Percentiles rank a stretch among this genome's conserved stretches.
These are phyloP conservation scores for Colletotrichum camelliae DNA, from an alignment of 2,329 filamentous ascomycete genomes.

Conservation along the genomic window DNA sequence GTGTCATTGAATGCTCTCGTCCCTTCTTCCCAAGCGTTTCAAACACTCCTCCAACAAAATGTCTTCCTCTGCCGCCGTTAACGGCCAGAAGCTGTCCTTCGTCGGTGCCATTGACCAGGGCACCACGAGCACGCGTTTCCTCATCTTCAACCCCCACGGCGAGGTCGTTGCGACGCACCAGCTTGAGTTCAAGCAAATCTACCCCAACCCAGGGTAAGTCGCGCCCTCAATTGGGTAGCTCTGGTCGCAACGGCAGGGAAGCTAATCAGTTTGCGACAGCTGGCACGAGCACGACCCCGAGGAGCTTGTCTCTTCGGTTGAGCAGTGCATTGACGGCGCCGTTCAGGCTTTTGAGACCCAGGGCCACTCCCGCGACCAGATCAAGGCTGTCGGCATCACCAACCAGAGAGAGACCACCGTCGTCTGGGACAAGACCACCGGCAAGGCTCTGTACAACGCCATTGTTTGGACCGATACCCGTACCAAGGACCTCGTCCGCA, in stretches of 20 bases:
- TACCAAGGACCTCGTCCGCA: conserved; percentile 72
- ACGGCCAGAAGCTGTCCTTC: conserved; percentile 50
- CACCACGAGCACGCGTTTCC: conserved; percentile 78
- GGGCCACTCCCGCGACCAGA: conserved; percentile 71
- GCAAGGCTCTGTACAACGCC: conserved; percentile 79
- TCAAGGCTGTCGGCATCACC: conserved; percentile 80
- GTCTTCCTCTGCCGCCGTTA: conserved; percentile 30
- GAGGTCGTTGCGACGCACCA: conserved; percentile 76
- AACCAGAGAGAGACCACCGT: conserved; percentile 86
- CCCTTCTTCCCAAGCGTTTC: conserved; percentile 25
- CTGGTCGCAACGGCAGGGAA: neutral
- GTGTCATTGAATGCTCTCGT: conserved; percentile 27
- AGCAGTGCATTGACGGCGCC: conserved; percentile 77
- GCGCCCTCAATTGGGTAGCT: neutral
- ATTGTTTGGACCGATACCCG: conserved; percentile 89
- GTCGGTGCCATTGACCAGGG: conserved; percentile 83
- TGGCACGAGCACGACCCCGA: conserved; percentile 87
- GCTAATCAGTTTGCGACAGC: conserved; percentile 44
- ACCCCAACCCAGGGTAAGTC: conserved; percentile 75
- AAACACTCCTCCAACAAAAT: conserved; percentile 30
- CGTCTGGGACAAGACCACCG: conserved; percentile 79
- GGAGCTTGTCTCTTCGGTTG: conserved; percentile 75
- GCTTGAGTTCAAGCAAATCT: conserved; percentile 76
- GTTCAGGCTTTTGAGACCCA: conserved; percentile 70
- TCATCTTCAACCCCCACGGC: conserved; percentile 76